Base-by-base conservation (phyloP, 2,329 filamentous ascomycete genomes). In the Diaporthe citri region DNA sequence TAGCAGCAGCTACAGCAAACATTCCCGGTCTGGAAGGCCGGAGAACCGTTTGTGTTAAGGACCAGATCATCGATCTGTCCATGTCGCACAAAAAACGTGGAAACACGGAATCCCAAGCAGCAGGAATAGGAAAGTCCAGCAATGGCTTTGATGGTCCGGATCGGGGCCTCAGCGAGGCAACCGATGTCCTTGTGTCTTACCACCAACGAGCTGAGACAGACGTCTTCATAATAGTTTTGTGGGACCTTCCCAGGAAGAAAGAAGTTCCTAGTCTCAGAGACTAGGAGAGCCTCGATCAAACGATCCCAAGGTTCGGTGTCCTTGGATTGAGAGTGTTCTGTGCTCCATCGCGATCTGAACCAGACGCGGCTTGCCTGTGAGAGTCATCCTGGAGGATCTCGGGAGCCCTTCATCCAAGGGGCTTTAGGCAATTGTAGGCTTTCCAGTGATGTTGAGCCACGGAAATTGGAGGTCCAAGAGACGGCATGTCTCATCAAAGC, bases 101-200 rank as follows among this genome's bases (percentile, higher is more conserved):
- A 20, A 17, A 20, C 31, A 41, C 25, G 57, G 62, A 28, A 43
- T 31, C 60, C 71, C 56, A 43, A 46, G 57, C 39, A 28, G 43
- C 67, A 66, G 55, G 48, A 66, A 52, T 28, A 51, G 48, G 51
- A 48, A 66, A 39, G 59, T 66, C 67, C 67, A 48, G 67, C 67
- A 52, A 60, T 62, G 60, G 28, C 48, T 59, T 59, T 75, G 73
- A 51, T 51, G 69, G 34, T 59, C 67, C 41, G 69, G 67, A 55
- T 66, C 59, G 66, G 62, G 13, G 59, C 52, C 73, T 72, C 73
- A 67, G 48, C 69, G 69, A 69, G 73, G 39, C 52, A 22, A 56
- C 73, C 59, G 56, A 72, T 15, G 70, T 57, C 48, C 59, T 28
- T 57, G 48, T 36, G 66, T 43, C 73, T 74, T 74, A 74, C 73